These are phyloP conservation scores for Pharus latifolius DNA, from an alignment of 176 grass and related monocot species.

Conservation along the genomic window DNA sequence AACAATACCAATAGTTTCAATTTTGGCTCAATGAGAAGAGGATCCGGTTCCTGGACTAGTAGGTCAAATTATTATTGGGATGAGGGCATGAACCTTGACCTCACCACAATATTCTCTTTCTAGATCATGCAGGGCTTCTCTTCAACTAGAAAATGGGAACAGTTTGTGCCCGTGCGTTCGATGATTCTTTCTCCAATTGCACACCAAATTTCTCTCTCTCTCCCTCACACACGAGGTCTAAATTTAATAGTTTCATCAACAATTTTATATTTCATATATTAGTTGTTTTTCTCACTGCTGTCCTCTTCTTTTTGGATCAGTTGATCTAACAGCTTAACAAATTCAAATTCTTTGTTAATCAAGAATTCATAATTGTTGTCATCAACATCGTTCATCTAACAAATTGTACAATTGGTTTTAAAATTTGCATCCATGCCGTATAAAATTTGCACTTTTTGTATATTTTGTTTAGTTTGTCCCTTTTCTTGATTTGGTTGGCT, in stretches of 20 bases:
- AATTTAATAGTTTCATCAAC: background rate
- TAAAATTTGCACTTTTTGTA: conserved; percentile 10
- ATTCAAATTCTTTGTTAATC: conserved; percentile 12
- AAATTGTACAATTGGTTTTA: background rate
- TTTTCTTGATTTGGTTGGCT: conserved; percentile 35
- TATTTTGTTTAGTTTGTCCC: conserved; percentile 11
- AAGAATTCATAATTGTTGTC: conserved; percentile 20
- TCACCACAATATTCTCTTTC: conserved; percentile 37
- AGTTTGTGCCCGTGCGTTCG: conserved; percentile 1
- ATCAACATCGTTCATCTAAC: background rate
- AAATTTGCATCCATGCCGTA: background rate
- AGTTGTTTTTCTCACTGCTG: background rate
- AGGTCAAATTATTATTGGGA: conserved; percentile 38
- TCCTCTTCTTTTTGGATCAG: conserved; percentile 20
- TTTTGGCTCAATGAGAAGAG: too few species aligned
- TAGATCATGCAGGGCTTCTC: too few species aligned
- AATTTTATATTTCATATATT: background rate
- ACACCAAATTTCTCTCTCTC: background rate
- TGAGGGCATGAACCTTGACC: conserved; percentile 27
- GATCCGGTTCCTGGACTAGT: conserved; percentile 23
- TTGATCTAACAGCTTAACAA: conserved; percentile 29
- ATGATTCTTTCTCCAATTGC: conserved; percentile 31
- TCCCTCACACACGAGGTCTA: background rate
- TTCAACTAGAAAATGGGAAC: conserved; percentile 41
- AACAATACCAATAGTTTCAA: too few species aligned